These are phyloP conservation scores for Spergularia marina DNA, from an alignment of 148 eudicot species.

Conservation along the genomic window DNA sequence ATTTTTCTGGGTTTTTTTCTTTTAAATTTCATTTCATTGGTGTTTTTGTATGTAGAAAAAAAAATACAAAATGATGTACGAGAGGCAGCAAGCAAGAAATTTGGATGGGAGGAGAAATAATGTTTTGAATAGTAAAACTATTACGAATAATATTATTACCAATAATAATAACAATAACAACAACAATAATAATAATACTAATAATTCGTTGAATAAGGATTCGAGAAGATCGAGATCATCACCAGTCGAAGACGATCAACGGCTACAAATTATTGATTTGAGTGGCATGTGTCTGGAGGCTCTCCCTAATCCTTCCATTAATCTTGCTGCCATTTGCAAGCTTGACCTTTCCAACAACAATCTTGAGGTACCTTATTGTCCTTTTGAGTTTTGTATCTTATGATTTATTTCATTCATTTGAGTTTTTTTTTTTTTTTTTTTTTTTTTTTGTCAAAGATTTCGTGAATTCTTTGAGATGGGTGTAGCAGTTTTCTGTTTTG, in stretches of 20 bases:
- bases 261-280: slow-evolving; percentile 51
- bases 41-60: background rate
- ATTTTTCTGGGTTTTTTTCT: too few relatives aligned
- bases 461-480: too few relatives aligned
- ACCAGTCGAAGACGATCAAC: slow-evolving; percentile 9
- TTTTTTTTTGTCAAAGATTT: too few relatives aligned
- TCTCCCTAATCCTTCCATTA: slow-evolving; percentile 52
- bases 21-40: background rate
- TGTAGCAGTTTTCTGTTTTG: too few relatives aligned
- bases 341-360: slow-evolving; percentile 75
- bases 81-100: slow-evolving; percentile 4
- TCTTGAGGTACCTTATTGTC: slow-evolving; percentile 45
- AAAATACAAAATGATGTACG: slow-evolving; percentile 26
- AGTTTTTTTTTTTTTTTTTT: too few relatives aligned
- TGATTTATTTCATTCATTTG: too few relatives aligned
- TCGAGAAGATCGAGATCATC: background rate
- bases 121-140: slow-evolving; percentile 9
- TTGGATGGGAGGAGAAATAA: slow-evolving; percentile 24
- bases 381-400: too few relatives aligned
- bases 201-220: background rate
- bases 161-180: background rate
- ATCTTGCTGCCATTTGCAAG: slow-evolving; percentile 61
- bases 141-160: background rate
- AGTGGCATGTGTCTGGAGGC: slow-evolving; percentile 53
- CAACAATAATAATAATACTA: background rate